Evolutionary conservation across 345 rosid species (phyloP), one percentile per base, ranked within the genome.

Genomic region (Gossypium stocksii): DNA sequence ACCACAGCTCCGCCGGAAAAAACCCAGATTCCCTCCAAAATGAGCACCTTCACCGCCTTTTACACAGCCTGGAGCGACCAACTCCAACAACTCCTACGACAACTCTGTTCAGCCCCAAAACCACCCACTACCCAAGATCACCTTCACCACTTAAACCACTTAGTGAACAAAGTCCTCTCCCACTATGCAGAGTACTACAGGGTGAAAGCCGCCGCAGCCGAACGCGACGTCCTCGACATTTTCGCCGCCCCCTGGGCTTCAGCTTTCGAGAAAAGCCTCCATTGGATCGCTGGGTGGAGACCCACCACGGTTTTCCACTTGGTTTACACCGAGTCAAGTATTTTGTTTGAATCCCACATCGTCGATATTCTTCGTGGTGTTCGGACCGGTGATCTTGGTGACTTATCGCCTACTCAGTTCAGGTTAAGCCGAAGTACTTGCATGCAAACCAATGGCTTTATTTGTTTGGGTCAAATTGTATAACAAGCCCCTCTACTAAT

Each of bases 251-350:
- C 94, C 0, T 94, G 98, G 97, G 82, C 89, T 61, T 80, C 98
- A 62, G 63, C 89, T 64, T 88, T 94, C 3, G 97, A 92, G 84
- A 82, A 93, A n/a, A 86, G 94, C 1, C 97, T 94, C 76, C 88
- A 89, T 56, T 92, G 97, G 98, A 85, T 90, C 4, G 88, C 88
- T 0, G 93, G 92, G 54, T 94, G 94, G 89, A 74, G 97, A 38
- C 97, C 97, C 77, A 89, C 94, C 67, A 92, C 90, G 17, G 82
- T 86, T 77, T 92, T 90, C 82, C 97, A 92, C 77, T 79, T 94
- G 48, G 81, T 94, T 56, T 94, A 92, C 77, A 89, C 94, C 0
- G 94, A 94, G 81, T 89, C 97, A 0, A 90, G 97, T 74, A 86
- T 85, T 45, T 85, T 82, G 43, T 94, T 94, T 12, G 94, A 92